Base-by-base conservation (phyloP, 164 flowering plant species). In the Akebia trifoliata region DNA sequence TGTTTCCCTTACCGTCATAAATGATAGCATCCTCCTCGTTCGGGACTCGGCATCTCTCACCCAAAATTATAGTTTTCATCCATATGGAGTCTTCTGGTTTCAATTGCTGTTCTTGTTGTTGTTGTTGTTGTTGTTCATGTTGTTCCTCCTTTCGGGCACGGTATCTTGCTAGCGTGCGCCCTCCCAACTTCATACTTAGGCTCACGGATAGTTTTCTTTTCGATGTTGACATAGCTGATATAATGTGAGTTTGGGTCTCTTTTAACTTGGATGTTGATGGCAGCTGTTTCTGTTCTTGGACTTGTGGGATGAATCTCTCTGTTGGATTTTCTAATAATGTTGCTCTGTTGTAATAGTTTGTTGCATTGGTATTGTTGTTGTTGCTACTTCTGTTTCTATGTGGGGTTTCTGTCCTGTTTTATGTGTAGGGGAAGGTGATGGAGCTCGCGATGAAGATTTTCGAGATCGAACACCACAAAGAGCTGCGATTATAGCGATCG, bases 61-160 rank as follows among this genome's bases (percentile, higher is more conserved):
- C 94, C 15, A 89, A 54, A 21, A 89, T 80, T 12, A 90, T 90
- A 1, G 77, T 70, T 68, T 86, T 90, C 59, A 30, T 83, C 87
- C 90, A 86, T n/a, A 84, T 6, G 5, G 61, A 82, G 0, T 85
- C 84, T 35, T 74, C 76, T 6, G 51, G 50, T 35, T 76, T 70
- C 51, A 45, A 43, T 26, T 70, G 65, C 61, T 28, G 59, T 37
- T 56, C 53, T 59, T 36, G 43, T 20, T 59, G 36, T 7, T 44
- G 31, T 6, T 20, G 29, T 15, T 31, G 34, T 29, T n/a, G 34
- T 29, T 31, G 54, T 11, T n/a, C 14, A 18, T n/a, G 29, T 25
- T 7, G 56, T 21, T 25, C 62, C 34, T 68, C 63, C 17, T 38
- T 57, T 22, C 47, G 26, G 2, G 67, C 44, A 34, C 58, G 38